Percentiles rank a stretch among this genome's conserved stretches.
These are phyloP conservation scores for Hypomyces perniciosus DNA, from an alignment of 2,329 filamentous ascomycete species.

Conservation along the genomic window DNA sequence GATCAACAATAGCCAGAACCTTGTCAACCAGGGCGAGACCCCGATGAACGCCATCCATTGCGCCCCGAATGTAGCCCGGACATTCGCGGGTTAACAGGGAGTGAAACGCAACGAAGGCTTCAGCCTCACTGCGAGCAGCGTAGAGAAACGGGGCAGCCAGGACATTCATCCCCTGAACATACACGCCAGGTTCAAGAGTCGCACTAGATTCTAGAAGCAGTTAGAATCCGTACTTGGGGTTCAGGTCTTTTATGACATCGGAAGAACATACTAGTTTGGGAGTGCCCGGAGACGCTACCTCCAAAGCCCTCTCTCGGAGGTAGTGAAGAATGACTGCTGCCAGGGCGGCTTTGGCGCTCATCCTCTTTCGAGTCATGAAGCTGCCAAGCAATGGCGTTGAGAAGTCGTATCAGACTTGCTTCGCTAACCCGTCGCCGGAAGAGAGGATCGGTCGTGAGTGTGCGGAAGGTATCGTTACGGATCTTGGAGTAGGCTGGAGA, in stretches of 20 bases:
- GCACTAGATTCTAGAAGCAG: conserved; percentile 52
- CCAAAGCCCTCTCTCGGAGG: conserved; percentile 27
- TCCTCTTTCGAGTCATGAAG: conserved; percentile 70
- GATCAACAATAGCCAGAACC: conserved; percentile 84
- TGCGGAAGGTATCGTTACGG: conserved; percentile 96
- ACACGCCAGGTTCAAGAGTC: conserved; percentile 67
- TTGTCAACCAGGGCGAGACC: conserved; percentile 88
- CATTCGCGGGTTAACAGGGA: conserved; percentile 81
- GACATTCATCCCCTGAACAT: conserved; percentile 99
- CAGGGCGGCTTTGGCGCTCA: conserved; percentile 33
- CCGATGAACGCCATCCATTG: conserved; percentile 95
- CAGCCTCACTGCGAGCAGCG: conserved; percentile 85
- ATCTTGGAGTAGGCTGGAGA: conserved; percentile 97
- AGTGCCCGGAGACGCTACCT: conserved; percentile 31
- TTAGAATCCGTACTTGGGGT: background rate
- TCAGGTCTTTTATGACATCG: background rate
- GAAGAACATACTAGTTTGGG: conserved; percentile 35
- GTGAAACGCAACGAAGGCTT: conserved; percentile 89
- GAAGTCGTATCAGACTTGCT: conserved; percentile 84
- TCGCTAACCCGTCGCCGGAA: conserved; percentile 94
- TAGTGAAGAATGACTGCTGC: conserved; percentile 32
- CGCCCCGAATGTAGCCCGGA: conserved; percentile 88
- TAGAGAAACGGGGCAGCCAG: conserved; percentile 94
- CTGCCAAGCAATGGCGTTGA: conserved; percentile 94
- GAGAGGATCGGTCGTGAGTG: conserved; percentile 90